Base-by-base conservation (phyloP, 331 rosid species). In the Acacia pycnantha region DNA sequence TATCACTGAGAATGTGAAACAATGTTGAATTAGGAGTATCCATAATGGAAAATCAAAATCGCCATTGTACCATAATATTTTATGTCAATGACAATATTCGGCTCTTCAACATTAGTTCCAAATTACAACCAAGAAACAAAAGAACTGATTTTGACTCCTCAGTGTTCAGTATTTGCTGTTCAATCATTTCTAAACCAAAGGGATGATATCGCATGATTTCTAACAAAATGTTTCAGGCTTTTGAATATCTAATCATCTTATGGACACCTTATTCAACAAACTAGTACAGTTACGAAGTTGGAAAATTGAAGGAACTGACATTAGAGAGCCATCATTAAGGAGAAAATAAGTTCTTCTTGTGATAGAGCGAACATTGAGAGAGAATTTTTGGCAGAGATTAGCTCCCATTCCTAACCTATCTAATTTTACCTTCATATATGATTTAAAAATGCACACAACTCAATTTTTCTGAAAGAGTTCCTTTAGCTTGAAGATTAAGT, bases 161-260 rank as follows among this genome's bases (percentile, higher is more conserved):
- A 9, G 46, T 51, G 29, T 79, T 75, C 44, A 70, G 7, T 70
- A 65, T 40, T 79, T 74, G 0, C 43, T 51, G 51, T 22, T 64
- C 48, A 70, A 31, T 19, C 61, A 75, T 51, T 82, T 12, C 82
- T 53, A 70, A 54, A 76, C 64, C 70, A 69, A 75, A 41, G 12
- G 46, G 46, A 41, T 41, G 11, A 41, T 41, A 41, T 41, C 37
- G 82, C 78, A 56, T 35, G 73, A 83, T 26, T 64, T 58, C 64
- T 50, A 6, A 86, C 40, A 65, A 70, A 72, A 76, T n/a, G 68
- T 79, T 33, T 59, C 64, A 72, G 69, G 74, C 54, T 64, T 69
- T 61, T 46, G 69, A 67, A 74, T 59, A 41, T 51, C 44, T 58
- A 64, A 27, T 75, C 31, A 6, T 62, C 79, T 27, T 12, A 69